Base-by-base conservation (phyloP, 2,329 filamentous ascomycete genomes). In the Aureobasidium sp. region DNA sequence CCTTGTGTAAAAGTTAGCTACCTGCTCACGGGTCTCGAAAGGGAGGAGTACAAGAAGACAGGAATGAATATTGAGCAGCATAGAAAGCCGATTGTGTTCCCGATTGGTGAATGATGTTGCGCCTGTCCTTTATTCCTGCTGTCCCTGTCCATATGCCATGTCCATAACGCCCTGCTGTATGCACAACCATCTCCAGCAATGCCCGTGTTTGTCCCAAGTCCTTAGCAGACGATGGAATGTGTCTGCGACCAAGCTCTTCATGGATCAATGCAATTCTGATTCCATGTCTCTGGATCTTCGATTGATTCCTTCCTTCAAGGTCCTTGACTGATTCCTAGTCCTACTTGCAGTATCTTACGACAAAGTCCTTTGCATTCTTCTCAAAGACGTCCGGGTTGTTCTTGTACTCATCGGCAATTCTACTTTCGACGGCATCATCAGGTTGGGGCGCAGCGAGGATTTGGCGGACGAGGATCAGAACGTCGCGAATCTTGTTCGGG, bases 341-440 rank as follows among this genome's bases (percentile, higher is more conserved):
- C 39, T 57, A 57, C 39, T 57, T 57, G 53, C 53, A 57, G 73
- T 91, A 91, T 68, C 85, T 83, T 68, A 82, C 80, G 49, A 90
- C 87, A 80, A 90, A 91, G n/a, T 82, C 78, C 74, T 81, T 83
- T 8, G 87, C 92, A 56, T 83, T 86, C 79, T 88, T 88, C 62
- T 92, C 86, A 71, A 89, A 97, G 66, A 81, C 82, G 54, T 78
- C 76, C 47, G 82, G 79, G 69, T 92, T 83, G 65, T 80, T 82
- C 72, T 85, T 85, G 76, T 83, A 96, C 79, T 95, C 87, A 64
- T 96, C 89, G 24, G 91, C 92, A 72, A 96, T 95, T 66, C 86
- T 81, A 3, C 85, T 79, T 81, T 97, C 92, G 66, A 97, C 88
- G 31, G 92, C 89, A 75, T 96, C 92, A 69, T 96, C 91, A 7